Percentiles rank a stretch among this genome's conserved stretches.
Evolutionary conservation across 2,329 filamentous ascomycete genomes (phyloP).

Genomic region (Hysterium pulicare): DNA sequence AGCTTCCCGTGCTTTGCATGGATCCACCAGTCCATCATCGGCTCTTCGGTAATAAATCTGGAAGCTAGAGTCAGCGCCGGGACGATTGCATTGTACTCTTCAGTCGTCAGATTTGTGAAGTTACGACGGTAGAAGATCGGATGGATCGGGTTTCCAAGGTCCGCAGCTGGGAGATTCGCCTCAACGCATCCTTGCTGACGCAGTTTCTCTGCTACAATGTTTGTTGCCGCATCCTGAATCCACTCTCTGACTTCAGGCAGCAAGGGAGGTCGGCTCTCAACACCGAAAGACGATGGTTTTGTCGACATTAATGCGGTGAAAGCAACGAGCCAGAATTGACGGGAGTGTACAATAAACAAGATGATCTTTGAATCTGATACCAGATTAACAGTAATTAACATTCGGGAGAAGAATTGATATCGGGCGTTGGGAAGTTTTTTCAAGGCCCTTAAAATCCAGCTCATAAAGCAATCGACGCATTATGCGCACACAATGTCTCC

Average conservation of each 20-base stretch:
- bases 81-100: conserved; percentile 1
- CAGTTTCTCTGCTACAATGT: not conserved
- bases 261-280: too few species aligned
- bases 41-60: not conserved
- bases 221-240: not conserved
- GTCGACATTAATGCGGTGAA: too few species aligned
- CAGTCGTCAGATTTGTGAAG: conserved; percentile 1
- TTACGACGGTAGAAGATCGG: not conserved
- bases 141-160: not conserved
- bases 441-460: too few species aligned
- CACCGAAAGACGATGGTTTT: too few species aligned
- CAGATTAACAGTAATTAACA: too few species aligned
- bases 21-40: conserved; percentile 6
- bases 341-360: too few species aligned
- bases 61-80: conserved; percentile 4
- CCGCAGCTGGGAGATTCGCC: not conserved
- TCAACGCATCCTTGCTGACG: not conserved
- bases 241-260: not conserved
- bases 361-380: too few species aligned
- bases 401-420: too few species aligned
- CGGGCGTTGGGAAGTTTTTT: too few species aligned
- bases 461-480: too few species aligned
- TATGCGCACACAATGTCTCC: too few species aligned
- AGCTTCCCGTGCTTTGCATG: conserved; percentile 2
- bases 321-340: too few species aligned